A percentile compares a stretch with the other conserved stretches of the same genome.
These are phyloP conservation scores for Grosmannia clavigera DNA, from an alignment of 2,329 filamentous ascomycete species.

Conservation along the genomic window DNA sequence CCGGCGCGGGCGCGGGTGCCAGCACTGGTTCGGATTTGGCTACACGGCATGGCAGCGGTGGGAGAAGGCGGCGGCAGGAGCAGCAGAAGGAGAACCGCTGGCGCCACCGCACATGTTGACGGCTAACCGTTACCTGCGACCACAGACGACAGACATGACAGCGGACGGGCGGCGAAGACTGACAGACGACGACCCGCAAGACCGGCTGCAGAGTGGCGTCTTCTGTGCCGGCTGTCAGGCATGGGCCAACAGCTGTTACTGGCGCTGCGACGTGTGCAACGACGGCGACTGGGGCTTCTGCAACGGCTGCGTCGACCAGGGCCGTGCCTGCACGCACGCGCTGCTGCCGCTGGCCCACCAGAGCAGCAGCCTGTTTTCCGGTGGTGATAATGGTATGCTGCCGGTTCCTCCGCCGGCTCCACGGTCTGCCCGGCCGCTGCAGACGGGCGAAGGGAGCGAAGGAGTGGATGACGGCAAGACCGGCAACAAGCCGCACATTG, in stretches of 20 bases:
- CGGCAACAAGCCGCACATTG: constrained; percentile 24
- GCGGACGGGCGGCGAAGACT: constrained; percentile 43
- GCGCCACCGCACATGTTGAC: constrained; percentile 45
- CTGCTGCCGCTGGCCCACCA: constrained; percentile 64
- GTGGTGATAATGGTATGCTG: constrained; percentile 16
- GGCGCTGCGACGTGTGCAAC: constrained; percentile 80
- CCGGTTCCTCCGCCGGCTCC: constrained; percentile 34
- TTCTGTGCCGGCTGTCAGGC: constrained; percentile 70
- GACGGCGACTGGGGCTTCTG: constrained; percentile 94
- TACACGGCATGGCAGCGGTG: constrained; percentile 57
- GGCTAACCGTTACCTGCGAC: constrained; percentile 42
- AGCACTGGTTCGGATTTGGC: constrained; percentile 82
- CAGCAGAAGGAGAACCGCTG: constrained; percentile 18
- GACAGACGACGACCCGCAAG: constrained; percentile 54
- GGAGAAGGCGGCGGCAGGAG: constrained; percentile 31
- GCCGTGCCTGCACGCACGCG: constrained; percentile 67
- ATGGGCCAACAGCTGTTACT: constrained; percentile 74
- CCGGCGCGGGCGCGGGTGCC: constrained; percentile 61
- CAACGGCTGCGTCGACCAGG: constrained; percentile 73
- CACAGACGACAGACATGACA: constrained; percentile 16
- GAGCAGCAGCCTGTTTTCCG: background rate
- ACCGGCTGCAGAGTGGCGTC: constrained; percentile 61
- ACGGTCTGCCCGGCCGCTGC: constrained; percentile 32
- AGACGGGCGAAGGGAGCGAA: constrained; percentile 28
- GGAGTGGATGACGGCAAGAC: background rate